phyloP scores from a whole-genome alignment of 2,329 filamentous ascomycete genomes.

The Colletotrichum camelliae region DNA sequence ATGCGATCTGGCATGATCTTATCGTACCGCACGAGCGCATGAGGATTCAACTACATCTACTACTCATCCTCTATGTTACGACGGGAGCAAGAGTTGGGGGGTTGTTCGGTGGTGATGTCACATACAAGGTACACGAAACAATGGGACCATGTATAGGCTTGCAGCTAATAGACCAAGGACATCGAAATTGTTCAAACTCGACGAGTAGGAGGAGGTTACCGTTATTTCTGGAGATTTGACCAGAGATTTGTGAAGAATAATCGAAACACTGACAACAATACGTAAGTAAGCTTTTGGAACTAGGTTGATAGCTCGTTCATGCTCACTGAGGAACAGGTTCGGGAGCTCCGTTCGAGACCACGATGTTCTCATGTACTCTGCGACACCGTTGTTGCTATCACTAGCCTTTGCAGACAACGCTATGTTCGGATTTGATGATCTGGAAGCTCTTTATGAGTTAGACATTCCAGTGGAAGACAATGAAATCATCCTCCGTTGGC shows the following conservation, averaged over 20 bases:
- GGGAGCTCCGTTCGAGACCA: background rate
- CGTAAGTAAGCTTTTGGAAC: background rate
- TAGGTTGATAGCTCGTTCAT: background rate
- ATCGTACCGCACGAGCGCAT: background rate
- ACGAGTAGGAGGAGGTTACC: background rate
- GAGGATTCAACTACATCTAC: background rate
- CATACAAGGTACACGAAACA: background rate
- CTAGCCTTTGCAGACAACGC: background rate
- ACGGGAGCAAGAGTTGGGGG: background rate
- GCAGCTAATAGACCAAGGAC: background rate
- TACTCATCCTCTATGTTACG: background rate
- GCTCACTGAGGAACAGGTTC: background rate
- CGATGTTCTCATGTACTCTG: background rate
- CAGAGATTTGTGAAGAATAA: background rate
- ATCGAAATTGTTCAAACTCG: background rate
- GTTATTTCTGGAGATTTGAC: background rate
- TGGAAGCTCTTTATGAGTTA: background rate
- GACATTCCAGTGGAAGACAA: background rate
- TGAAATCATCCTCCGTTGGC: background rate
- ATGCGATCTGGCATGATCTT: background rate
- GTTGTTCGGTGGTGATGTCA: background rate
- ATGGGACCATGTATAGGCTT: background rate
- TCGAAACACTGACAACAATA: constrained; percentile 17
- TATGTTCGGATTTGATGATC: background rate
- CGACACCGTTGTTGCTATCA: background rate